phyloP scores from a whole-genome alignment of 768 basidiomycete species.

The Tricholoma saponaceum region DNA sequence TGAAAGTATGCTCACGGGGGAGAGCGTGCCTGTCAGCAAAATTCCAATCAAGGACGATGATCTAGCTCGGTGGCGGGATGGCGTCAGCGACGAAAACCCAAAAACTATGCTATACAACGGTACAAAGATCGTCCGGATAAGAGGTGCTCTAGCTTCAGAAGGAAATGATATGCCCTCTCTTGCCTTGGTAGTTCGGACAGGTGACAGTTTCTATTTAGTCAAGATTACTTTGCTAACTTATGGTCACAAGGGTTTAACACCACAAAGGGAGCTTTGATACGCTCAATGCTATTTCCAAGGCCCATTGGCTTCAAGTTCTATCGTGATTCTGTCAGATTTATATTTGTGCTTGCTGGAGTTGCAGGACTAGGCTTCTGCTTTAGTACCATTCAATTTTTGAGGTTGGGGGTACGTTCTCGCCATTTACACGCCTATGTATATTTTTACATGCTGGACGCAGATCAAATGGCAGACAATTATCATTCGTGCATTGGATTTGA shows the following conservation, averaged over 20 bases:
- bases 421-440: background rate
- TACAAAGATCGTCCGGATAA: conserved; percentile 84
- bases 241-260: conserved; percentile 75
- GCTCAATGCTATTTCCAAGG: conserved; percentile 98
- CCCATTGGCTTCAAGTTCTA: conserved; percentile 99
- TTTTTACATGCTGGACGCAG: conserved; percentile 32
- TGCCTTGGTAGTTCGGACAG: conserved; percentile 84
- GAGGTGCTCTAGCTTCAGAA: conserved; percentile 55
- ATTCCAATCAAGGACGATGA: conserved; percentile 77
- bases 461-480: conserved; percentile 88
- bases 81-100: conserved; percentile 59
- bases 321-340: conserved; percentile 87
- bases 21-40: conserved; percentile 97
- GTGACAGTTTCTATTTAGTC: conserved; percentile 30
- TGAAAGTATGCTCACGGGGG: conserved; percentile 98
- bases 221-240: conserved; percentile 1
- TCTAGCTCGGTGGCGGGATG: conserved; percentile 64
- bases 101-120: conserved; percentile 89
- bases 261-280: conserved; percentile 91
- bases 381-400: conserved; percentile 88
- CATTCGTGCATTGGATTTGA: conserved; percentile 87
- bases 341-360: conserved; percentile 86
- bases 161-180: conserved; percentile 58
- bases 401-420: conserved; percentile 66
- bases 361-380: conserved; percentile 89